Evolutionary conservation across 192 early-diverging fungal species (phyloP).

Genomic region (Endogone sp.): DNA sequence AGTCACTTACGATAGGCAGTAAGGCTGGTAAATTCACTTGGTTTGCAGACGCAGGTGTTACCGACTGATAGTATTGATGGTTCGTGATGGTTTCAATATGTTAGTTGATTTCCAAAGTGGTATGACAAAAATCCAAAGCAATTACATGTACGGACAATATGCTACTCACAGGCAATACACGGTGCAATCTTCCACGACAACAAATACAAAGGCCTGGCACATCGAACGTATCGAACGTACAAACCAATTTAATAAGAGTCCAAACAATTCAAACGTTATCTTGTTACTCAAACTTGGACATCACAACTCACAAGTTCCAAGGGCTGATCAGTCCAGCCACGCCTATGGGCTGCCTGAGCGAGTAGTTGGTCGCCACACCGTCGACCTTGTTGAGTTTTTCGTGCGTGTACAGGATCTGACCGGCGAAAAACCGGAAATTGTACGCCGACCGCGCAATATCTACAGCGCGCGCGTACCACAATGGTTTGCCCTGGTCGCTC

Average conservation of each 20-base stretch:
- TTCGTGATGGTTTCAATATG: too few relatives aligned
- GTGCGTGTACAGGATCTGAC: slow-evolving; percentile 41
- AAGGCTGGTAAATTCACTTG: slow-evolving; percentile 57
- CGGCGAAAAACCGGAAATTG: slow-evolving; percentile 73
- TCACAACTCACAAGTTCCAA: slow-evolving; percentile 54
- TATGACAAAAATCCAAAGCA: slow-evolving; percentile 4
- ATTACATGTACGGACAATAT: too few relatives aligned
- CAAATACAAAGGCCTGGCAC: slow-evolving; percentile 59
- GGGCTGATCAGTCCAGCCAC: slow-evolving; percentile 71
- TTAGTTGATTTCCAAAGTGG: neutral
- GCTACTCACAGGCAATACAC: slow-evolving; percentile 43
- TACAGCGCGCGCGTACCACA: slow-evolving; percentile 47
- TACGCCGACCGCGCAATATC: slow-evolving; percentile 61
- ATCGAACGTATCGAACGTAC: slow-evolving; percentile 6
- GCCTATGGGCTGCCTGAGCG: slow-evolving; percentile 50
- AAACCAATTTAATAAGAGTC: neutral
- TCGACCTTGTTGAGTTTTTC: slow-evolving; percentile 43
- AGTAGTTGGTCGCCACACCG: slow-evolving; percentile 45
- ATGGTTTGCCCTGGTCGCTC: slow-evolving; percentile 69
- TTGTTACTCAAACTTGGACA: too few relatives aligned
- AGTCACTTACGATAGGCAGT: slow-evolving; percentile 34
- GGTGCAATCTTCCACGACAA: slow-evolving; percentile 77
- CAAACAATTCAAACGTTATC: too few relatives aligned
- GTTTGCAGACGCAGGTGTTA: slow-evolving; percentile 72
- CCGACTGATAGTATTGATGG: too few relatives aligned